Conservation (phyloP, 2,329 filamentous ascomycete species). For the Zymoseptoria crescenta region DNA sequence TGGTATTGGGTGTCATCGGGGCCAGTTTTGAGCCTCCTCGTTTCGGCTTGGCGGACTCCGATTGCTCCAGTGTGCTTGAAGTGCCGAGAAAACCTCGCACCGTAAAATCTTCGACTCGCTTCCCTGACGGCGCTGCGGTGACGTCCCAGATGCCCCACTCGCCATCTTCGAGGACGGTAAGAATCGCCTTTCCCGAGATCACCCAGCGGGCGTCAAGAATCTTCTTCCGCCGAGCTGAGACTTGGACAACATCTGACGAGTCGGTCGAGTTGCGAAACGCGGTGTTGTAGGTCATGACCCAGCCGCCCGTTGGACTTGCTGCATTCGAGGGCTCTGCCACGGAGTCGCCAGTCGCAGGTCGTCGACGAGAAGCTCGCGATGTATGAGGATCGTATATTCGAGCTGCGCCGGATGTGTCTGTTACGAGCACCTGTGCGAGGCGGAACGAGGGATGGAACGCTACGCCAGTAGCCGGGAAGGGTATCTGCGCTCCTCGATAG, state of each 20-base stretch:
- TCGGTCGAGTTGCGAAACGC: conserved; percentile 16
- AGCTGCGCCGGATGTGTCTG: conserved; percentile 47
- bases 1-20: conserved; percentile 46
- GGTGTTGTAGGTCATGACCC: conserved; percentile 24
- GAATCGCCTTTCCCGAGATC: conserved; percentile 37
- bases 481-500: conserved; percentile 12
- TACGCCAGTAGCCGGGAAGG: conserved; percentile 10
- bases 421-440: conserved; percentile 41
- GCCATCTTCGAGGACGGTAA: conserved; percentile 43
- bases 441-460: conserved; percentile 22
- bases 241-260: conserved; percentile 14
- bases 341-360: conserved; percentile 23
- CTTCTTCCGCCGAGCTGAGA: conserved; percentile 37
- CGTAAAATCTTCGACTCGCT: conserved; percentile 21
- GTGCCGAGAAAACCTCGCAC: conserved; percentile 26
- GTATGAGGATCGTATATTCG: conserved; percentile 51
- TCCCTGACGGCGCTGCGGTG: conserved; percentile 8
- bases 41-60: conserved; percentile 23
- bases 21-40: conserved; percentile 33
- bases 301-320: conserved; percentile 15
- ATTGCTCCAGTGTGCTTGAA: conserved; percentile 14
- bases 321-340: conserved; percentile 1
- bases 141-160: conserved; percentile 49
- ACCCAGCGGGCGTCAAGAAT: conserved; percentile 44
- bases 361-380: conserved; percentile 2